phyloP scores from a whole-genome alignment of 495 filamentous ascomycete genomes.

The Aspergillus affinis region DNA sequence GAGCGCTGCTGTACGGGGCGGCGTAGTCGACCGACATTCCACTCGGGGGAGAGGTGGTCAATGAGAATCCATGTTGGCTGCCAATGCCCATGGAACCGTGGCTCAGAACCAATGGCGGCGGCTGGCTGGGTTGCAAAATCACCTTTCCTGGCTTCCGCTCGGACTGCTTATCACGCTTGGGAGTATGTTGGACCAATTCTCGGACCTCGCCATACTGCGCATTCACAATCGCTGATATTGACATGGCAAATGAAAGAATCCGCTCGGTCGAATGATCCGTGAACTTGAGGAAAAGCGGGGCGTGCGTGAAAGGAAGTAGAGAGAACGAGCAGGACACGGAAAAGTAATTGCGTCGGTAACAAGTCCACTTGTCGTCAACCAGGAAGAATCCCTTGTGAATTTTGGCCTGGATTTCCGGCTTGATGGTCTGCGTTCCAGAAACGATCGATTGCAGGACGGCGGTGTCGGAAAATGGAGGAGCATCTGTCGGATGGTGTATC shows the following conservation, averaged over 20 bases:
- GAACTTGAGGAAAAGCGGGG: conserved; percentile 47
- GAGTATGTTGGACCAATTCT: conserved; percentile 91
- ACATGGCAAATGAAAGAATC: conserved; percentile 73
- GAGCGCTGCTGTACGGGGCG: conserved; percentile 30
- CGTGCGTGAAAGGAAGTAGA: conserved; percentile 50
- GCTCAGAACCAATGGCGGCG: conserved; percentile 43
- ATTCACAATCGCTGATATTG: conserved; percentile 82
- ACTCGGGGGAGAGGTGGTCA: conserved; percentile 27
- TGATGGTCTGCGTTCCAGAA: conserved; percentile 61
- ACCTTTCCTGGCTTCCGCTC: conserved; percentile 74
- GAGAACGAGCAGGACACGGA: conserved; percentile 81
- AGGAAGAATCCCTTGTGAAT: conserved; percentile 94
- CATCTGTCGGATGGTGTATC: conserved; percentile 32
- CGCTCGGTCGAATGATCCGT: conserved; percentile 51
- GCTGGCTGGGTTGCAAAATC: conserved; percentile 64
- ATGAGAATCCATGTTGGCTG: conserved; percentile 28
- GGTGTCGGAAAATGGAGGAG: conserved; percentile 60
- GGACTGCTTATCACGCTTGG: conserved; percentile 91
- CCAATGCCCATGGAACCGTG: conserved; percentile 25
- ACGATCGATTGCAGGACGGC: conserved; percentile 56
- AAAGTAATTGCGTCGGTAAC: conserved; percentile 95
- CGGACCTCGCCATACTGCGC: conserved; percentile 73
- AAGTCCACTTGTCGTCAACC: conserved; percentile 87
- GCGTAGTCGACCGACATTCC: conserved; percentile 41
- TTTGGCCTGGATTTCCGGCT: conserved; percentile 75